phyloP scores from a whole-genome alignment of 2,329 filamentous ascomycete genomes.

The Monilinia aucupariae region DNA sequence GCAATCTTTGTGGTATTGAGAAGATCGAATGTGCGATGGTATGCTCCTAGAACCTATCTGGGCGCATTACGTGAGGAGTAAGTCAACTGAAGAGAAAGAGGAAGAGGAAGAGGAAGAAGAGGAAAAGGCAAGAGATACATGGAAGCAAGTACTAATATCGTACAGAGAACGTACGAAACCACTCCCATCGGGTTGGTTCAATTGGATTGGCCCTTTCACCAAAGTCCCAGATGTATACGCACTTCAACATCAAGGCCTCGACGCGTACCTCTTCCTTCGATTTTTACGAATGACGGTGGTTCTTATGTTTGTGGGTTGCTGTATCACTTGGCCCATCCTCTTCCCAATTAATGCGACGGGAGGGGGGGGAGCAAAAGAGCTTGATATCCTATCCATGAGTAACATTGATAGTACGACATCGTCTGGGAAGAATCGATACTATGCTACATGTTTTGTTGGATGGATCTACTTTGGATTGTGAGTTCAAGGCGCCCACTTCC shows the following conservation, averaged over 20 bases:
- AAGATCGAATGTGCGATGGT: conserved; percentile 44
- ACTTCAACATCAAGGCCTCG: conserved; percentile 85
- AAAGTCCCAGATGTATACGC: conserved; percentile 69
- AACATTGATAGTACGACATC: conserved; percentile 59
- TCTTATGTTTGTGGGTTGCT: conserved; percentile 76
- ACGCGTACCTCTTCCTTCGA: conserved; percentile 85
- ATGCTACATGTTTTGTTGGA: conserved; percentile 67
- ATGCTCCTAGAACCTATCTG: conserved; percentile 51
- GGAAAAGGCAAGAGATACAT: not conserved
- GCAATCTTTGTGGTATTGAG: conserved; percentile 46
- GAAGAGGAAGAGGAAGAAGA: not conserved
- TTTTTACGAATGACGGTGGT: conserved; percentile 75
- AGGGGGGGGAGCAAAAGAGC: conserved; percentile 54
- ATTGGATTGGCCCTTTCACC: conserved; percentile 65
- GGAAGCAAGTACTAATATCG: conserved; percentile 19
- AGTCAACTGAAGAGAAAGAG: conserved; percentile 12
- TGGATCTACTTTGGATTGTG: conserved; percentile 78
- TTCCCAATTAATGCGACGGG: conserved; percentile 85
- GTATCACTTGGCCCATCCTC: conserved; percentile 81
- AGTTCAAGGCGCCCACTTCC: not conserved
- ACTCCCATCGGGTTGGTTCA: conserved; percentile 55
- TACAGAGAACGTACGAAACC: conserved; percentile 52
- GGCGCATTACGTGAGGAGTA: conserved; percentile 44
- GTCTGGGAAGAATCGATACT: conserved; percentile 57
- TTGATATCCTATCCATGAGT: conserved; percentile 73